Evolutionary conservation across 2,329 filamentous ascomycete genomes (phyloP), one percentile per base, ranked within the genome.

Genomic region (Paramyrothecium sp.): DNA sequence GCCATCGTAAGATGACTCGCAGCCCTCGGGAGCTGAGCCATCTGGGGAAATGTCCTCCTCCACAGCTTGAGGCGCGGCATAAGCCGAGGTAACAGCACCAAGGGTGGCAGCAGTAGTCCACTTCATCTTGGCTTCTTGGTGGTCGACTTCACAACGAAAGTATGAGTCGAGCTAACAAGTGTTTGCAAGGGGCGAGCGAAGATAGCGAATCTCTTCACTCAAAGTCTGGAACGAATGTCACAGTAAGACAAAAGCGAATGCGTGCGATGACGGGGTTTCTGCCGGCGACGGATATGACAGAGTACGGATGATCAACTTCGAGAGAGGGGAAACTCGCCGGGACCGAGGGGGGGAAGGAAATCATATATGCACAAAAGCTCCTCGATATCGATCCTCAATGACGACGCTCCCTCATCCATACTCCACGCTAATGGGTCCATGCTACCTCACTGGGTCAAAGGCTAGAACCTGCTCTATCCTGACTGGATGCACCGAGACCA

Each of bases 21-120:
- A 91, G 58, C 81, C 82, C 1, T 72, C 65, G 1, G 86, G 85
- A 1, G 81, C 70, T 3, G 76, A 61, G 17, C 69, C 73, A 1
- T 74, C 68, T 12, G 87, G 85, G 7, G 80, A 71, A 54, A 87
- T 76, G 60, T 73, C 63, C 17, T 72, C 72, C 46, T 77, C 78
- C 50, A 80, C 77, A n/a, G 63, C 62, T 63, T 78, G 73, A 22
- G 76, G 74, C 34, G 74, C 66, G 23, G 77, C 78, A 20, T 71
- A 70, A 58, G 73, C 72, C 56, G 74, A n/a, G 8, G 51, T 30
- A 13, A 21, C 51, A 10, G 33, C 23, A 22, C n/a, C 30, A 13
- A 53, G 26, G 8, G 38, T 10, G 21, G 51, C 47, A 13, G 8
- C 17, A 20, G 12, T 21, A 13, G 5, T n/a, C 26, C 33, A 41